These are phyloP conservation scores for Trichoderma gamsii DNA, from an alignment of 495 filamentous ascomycete genomes.

Conservation along the genomic window DNA sequence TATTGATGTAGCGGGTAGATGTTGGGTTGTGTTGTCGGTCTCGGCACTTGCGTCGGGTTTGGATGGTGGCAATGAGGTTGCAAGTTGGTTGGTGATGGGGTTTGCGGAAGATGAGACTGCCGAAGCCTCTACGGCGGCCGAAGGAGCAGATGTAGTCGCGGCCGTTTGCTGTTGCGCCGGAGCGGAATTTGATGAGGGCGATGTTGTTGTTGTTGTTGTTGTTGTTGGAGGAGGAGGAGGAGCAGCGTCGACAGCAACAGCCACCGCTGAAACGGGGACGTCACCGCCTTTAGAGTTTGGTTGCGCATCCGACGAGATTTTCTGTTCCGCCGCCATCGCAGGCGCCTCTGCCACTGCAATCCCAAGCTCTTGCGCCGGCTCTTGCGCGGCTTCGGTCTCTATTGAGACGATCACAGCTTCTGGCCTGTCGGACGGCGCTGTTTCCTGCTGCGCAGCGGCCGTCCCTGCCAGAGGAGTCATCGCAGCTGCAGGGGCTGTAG, in stretches of 20 bases:
- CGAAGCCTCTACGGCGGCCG: neutral
- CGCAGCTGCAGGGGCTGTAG: neutral
- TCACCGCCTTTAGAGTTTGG: neutral
- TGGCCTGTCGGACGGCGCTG: neutral
- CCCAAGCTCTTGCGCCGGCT: conserved; percentile 8
- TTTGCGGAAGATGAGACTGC: neutral
- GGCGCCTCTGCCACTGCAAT: neutral
- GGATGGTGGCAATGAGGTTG: neutral
- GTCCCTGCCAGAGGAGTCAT: neutral
- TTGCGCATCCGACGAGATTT: neutral
- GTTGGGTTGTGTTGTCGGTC: neutral
- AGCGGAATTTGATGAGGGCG: neutral
- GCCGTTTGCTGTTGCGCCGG: neutral
- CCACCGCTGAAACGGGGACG: neutral
- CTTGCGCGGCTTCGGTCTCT: neutral
- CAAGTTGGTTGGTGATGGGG: neutral
- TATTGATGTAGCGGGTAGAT: neutral
- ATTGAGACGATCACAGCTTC: neutral
- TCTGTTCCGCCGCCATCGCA: neutral
- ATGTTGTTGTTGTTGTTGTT: neutral
- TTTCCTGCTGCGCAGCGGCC: neutral
- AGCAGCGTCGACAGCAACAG: neutral
- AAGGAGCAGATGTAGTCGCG: neutral
- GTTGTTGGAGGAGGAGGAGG: too few relatives aligned
- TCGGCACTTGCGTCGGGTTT: neutral